These are phyloP conservation scores for Cicer judaicum DNA, from an alignment of 306 rosid species.

Conservation along the genomic window DNA sequence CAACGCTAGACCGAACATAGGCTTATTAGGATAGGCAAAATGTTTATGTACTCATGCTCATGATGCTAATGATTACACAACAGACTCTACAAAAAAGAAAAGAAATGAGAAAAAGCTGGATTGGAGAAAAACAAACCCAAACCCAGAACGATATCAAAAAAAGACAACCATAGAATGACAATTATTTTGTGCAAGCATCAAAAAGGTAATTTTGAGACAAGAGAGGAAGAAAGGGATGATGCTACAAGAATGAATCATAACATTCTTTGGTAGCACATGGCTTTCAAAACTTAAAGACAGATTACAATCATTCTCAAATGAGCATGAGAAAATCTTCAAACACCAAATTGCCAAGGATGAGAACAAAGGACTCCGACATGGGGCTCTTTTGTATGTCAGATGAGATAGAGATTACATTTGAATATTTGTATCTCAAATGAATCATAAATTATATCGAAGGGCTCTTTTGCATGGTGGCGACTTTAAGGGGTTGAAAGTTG, in stretches of 20 bases:
- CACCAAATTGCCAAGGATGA: slow-evolving; percentile 33
- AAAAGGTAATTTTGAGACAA: slow-evolving; percentile 32
- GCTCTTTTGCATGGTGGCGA: slow-evolving; percentile 90
- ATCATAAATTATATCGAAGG: slow-evolving; percentile 75
- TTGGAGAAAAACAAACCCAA: slow-evolving; percentile 60
- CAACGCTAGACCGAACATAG: no score
- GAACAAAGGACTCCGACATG: slow-evolving; percentile 35
- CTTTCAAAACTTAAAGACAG: slow-evolving; percentile 71
- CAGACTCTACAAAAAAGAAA: slow-evolving; percentile 62
- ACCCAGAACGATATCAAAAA: slow-evolving; percentile 56
- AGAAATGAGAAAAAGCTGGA: slow-evolving; percentile 65
- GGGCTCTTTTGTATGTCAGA: slow-evolving; percentile 39
- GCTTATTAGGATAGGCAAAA: slow-evolving; percentile 63
- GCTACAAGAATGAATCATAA: slow-evolving; percentile 72
- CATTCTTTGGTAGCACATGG: slow-evolving; percentile 61
- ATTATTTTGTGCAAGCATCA: slow-evolving; percentile 51
- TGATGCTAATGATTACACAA: slow-evolving; percentile 56
- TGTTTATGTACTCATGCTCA: slow-evolving; percentile 80
- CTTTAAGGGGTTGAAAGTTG: slow-evolving; percentile 59
- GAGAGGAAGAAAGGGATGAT: slow-evolving; percentile 51
- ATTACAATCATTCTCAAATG: slow-evolving; percentile 63
- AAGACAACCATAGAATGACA: slow-evolving; percentile 65
- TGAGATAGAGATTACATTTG: slow-evolving; percentile 32
- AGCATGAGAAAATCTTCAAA: slow-evolving; percentile 46
- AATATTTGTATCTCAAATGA: slow-evolving; percentile 45